These are phyloP conservation scores for Nakazawaea laoshanensis DNA, from an alignment of 805 yeast genomes.

Conservation along the genomic window DNA sequence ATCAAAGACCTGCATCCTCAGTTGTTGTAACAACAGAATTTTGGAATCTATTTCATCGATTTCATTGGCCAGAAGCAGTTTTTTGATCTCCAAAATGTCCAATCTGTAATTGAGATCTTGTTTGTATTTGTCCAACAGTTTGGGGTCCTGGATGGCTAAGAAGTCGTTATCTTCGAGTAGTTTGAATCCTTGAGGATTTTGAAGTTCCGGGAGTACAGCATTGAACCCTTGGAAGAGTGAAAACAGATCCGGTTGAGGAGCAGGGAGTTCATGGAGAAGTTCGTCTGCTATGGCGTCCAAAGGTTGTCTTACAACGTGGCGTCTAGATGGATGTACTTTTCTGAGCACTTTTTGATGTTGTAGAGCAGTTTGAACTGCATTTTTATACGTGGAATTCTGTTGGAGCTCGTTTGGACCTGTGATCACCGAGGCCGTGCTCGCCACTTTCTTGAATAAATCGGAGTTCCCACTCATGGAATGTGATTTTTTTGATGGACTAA, in stretches of 20 bases:
- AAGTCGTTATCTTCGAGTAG: slow-evolving; percentile 3
- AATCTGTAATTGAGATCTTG: slow-evolving; percentile 34
- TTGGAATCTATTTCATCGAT: slow-evolving; percentile 55
- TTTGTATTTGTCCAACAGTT: slow-evolving; percentile 27
- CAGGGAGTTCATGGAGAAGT: slow-evolving; percentile 45
- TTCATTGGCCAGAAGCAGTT: slow-evolving; percentile 56
- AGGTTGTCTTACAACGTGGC: slow-evolving; percentile 5
- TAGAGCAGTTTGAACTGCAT: slow-evolving; percentile 37
- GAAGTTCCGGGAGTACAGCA: slow-evolving; percentile 46
- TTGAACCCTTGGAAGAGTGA: slow-evolving; percentile 65
- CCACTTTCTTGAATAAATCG: slow-evolving; percentile 36
- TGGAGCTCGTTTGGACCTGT: slow-evolving; percentile 9
- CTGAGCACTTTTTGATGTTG: slow-evolving; percentile 19
- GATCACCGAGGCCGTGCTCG: slow-evolving; percentile 48
- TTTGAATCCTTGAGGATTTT: slow-evolving; percentile 28
- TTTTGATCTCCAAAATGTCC: slow-evolving; percentile 52
- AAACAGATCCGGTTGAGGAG: slow-evolving; percentile 20
- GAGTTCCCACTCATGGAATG: slow-evolving; percentile 9
- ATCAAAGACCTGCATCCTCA: slow-evolving; percentile 48
- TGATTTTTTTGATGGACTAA: no score
- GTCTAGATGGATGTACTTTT: not conserved
- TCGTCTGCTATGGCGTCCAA: slow-evolving; percentile 54
- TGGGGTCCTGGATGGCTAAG: slow-evolving; percentile 30
- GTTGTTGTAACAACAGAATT: slow-evolving; percentile 39
- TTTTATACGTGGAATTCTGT: slow-evolving; percentile 26